Conservation (phyloP, 1,284 basidiomycete genomes). For the Puccinia hordei region DNA sequence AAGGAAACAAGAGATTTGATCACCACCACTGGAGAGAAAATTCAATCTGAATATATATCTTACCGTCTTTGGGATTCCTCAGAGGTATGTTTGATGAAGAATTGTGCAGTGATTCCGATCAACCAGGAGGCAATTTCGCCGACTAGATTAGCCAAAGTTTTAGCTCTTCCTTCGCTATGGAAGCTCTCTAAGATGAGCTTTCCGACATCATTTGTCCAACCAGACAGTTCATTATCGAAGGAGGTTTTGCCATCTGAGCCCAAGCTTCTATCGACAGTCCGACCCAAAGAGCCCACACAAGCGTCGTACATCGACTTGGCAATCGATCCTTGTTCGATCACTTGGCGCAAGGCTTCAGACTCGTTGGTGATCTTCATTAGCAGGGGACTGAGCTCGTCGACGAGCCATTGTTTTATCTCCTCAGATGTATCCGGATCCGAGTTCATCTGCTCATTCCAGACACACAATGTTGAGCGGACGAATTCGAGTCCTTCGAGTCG, state of each 20-base stretch:
- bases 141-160: slow-evolving; percentile 15
- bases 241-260: slow-evolving; percentile 16
- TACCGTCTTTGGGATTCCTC: slow-evolving; percentile 30
- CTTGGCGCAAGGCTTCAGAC: neutral
- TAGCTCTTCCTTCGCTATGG: slow-evolving; percentile 18
- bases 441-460: slow-evolving; percentile 25
- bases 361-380: slow-evolving; percentile 11
- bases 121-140: slow-evolving; percentile 17
- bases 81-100: slow-evolving; percentile 9
- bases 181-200: slow-evolving; percentile 26
- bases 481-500: slow-evolving; percentile 28
- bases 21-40: neutral
- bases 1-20: neutral
- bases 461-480: neutral
- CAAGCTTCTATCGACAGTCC: slow-evolving; percentile 33
- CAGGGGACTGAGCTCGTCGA: slow-evolving; percentile 5
- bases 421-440: slow-evolving; percentile 25
- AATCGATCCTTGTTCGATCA: slow-evolving; percentile 9
- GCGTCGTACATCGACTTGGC: slow-evolving; percentile 44
- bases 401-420: slow-evolving; percentile 17
- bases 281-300: slow-evolving; percentile 28
- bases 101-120: slow-evolving; percentile 22
- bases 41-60: neutral
- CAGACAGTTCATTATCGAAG: slow-evolving; percentile 23
- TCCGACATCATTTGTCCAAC: neutral